phyloP scores from a whole-genome alignment of 2,329 filamentous ascomycete genomes.

The Lecanosticta acicola region DNA sequence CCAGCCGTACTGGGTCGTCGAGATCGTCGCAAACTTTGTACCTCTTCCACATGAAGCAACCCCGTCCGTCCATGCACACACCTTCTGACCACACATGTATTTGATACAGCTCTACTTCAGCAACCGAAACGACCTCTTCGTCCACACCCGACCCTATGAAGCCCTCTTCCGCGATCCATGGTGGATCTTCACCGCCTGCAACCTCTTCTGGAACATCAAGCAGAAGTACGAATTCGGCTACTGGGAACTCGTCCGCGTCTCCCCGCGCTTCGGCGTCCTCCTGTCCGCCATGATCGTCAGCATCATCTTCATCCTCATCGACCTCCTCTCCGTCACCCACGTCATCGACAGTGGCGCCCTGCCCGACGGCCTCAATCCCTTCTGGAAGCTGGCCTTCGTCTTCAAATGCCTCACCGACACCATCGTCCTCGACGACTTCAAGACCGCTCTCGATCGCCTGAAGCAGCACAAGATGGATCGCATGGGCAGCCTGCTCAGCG shows the following conservation, averaged over 20 bases:
- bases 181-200: constrained; percentile 60
- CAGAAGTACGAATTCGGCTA: constrained; percentile 54
- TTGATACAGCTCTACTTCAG: constrained; percentile 52
- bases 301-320: constrained; percentile 56
- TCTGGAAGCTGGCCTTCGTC: constrained; percentile 59
- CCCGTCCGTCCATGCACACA: neutral
- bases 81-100: too few species aligned
- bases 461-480: constrained; percentile 41
- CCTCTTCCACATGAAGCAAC: too few species aligned
- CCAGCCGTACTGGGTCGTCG: constrained; percentile 60
- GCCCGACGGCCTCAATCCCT: constrained; percentile 57
- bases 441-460: constrained; percentile 49
- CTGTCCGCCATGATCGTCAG: constrained; percentile 56
- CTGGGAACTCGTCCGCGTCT: constrained; percentile 54
- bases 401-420: constrained; percentile 65
- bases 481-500: constrained; percentile 24
- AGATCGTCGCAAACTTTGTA: constrained; percentile 59
- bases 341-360: constrained; percentile 25
- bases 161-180: constrained; percentile 60
- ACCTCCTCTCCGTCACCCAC: constrained; percentile 54
- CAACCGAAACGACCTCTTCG: constrained; percentile 42
- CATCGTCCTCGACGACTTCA: constrained; percentile 64
- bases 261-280: constrained; percentile 60
- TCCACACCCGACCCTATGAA: constrained; percentile 53
- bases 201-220: constrained; percentile 59